phyloP scores from a whole-genome alignment of 2,329 filamentous ascomycete genomes.

The Claviceps sp. region DNA sequence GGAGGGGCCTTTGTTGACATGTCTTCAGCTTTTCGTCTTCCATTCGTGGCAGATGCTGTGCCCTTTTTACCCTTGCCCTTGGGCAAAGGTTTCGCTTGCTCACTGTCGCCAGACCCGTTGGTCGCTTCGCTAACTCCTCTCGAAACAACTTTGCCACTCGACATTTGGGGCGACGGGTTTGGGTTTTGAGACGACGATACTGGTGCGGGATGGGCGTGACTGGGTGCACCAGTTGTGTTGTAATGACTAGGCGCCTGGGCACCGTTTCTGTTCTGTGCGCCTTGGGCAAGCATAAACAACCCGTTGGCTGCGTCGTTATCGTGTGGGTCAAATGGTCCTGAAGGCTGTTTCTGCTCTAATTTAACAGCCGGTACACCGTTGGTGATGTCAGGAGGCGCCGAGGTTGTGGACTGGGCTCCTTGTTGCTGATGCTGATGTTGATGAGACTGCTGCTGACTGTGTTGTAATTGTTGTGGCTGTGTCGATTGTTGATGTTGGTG shows the following conservation, averaged over 20 bases:
- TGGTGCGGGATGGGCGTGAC: slow-evolving; percentile 34
- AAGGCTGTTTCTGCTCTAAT: slow-evolving; percentile 34
- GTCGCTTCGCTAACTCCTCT: slow-evolving; percentile 55
- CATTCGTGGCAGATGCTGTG: slow-evolving; percentile 37
- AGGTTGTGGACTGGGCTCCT: slow-evolving; percentile 21
- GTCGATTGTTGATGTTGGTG: slow-evolving; percentile 6
- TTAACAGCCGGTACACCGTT: slow-evolving; percentile 29
- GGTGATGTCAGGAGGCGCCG: slow-evolving; percentile 41
- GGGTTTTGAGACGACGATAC: slow-evolving; percentile 18
- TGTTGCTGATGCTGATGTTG: slow-evolving; percentile 11
- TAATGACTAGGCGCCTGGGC: slow-evolving; percentile 37
- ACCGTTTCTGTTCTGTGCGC: slow-evolving; percentile 53
- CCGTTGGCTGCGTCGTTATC: slow-evolving; percentile 95
- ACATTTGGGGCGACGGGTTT: slow-evolving; percentile 38
- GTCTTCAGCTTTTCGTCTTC: slow-evolving; percentile 68
- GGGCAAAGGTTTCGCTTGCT: slow-evolving; percentile 50
- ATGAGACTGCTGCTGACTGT: slow-evolving; percentile 19
- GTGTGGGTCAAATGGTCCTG: slow-evolving; percentile 69
- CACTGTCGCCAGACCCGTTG: slow-evolving; percentile 59
- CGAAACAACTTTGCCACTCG: slow-evolving; percentile 32
- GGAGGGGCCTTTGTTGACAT: slow-evolving; percentile 46
- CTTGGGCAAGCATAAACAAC: slow-evolving; percentile 73
- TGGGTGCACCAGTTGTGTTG: slow-evolving; percentile 30
- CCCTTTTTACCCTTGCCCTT: slow-evolving; percentile 59
- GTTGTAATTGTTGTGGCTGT: slow-evolving; percentile 24